Base-by-base conservation (phyloP, 768 basidiomycete species). In the Amanita thiersii region DNA sequence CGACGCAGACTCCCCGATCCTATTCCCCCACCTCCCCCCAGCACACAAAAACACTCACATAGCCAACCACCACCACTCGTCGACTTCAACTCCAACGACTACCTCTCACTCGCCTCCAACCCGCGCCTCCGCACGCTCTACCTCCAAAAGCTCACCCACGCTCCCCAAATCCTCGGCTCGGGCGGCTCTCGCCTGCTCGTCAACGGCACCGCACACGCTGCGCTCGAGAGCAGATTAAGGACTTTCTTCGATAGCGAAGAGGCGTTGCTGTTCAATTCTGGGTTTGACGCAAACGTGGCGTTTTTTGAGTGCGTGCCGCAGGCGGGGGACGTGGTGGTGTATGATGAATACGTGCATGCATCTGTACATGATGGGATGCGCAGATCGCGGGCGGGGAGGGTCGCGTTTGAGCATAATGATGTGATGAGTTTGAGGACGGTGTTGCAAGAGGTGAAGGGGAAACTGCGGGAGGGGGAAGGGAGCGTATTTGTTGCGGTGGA, bases 51-150 rank as follows among this genome's bases (percentile, higher is more conserved):
- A 37, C 5, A 32, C 9, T 11, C 4, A 44, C 18, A 28, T 15
- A 20, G 5, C 5, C 5, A 34, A 11, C 28, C 14, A 10, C 50
- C 54, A 0, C 52, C 55, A 41, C 48, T 68, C 17, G 62, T 72
- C 40, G 86, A 91, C 55, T 89, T 90, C 58, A 83, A 73, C n/a
- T 86, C 89, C 2, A 96, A 94, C 59, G 90, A 96, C 60, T 96
- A 93, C 61, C 82, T 96, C 40, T 90, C 89, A 0, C 70, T 96
- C 18, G 67, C 90, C 1, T 58, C 65, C 14, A 86, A 80, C 2
- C 51, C 68, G 1, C 47, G 50, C 14, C 69, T 92, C 9, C 80
- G 82, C 20, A 40, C 57, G 0, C 64, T 60, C 6, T 84, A 90
- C 53, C 69, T 93, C 24, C 23, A 51, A 2, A 70, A 73, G 40